phyloP scores from a whole-genome alignment of 768 basidiomycete species.

The Termitomyces sp. region DNA sequence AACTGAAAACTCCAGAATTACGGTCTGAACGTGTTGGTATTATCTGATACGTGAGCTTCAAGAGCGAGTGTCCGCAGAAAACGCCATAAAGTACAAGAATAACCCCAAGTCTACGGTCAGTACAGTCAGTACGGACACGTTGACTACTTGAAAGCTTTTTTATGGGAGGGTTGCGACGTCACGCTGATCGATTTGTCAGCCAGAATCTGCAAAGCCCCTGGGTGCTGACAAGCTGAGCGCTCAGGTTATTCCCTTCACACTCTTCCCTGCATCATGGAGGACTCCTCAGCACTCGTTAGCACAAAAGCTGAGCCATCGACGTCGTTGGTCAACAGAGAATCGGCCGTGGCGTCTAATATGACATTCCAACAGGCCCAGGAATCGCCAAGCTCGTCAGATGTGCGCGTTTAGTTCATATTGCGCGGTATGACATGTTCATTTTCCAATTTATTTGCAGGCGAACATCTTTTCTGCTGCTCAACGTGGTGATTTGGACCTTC shows the following conservation, averaged over 20 bases:
- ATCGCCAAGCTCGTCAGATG: slow-evolving; percentile 33
- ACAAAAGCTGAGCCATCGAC: slow-evolving; percentile 47
- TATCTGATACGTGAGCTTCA: too few relatives aligned
- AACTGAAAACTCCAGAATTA: too few relatives aligned
- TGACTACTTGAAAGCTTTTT: too few relatives aligned
- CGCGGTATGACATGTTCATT: not conserved
- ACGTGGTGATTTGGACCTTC: slow-evolving; percentile 67
- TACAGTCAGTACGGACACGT: too few relatives aligned
- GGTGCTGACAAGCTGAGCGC: not conserved
- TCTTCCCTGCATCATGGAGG: slow-evolving; percentile 26
- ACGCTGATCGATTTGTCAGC: not conserved
- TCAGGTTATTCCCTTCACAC: not conserved
- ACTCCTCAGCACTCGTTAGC: slow-evolving; percentile 29
- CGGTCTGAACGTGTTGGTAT: too few relatives aligned
- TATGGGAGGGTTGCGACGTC: not conserved
- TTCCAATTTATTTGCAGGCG: slow-evolving; percentile 25
- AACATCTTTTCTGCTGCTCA: slow-evolving; percentile 85
- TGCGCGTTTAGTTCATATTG: slow-evolving; percentile 13
- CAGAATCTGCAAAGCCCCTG: not conserved
- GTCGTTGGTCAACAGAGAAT: slow-evolving; percentile 40
- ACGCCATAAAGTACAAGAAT: too few relatives aligned
- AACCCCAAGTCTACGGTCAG: not conserved
- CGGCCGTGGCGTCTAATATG: slow-evolving; percentile 40
- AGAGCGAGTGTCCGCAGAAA: too few relatives aligned
- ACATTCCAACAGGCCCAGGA: slow-evolving; percentile 40